Evolutionary conservation across 352 stramenopile species (phyloP).

Genomic region (Phytophthora hibernalis): DNA sequence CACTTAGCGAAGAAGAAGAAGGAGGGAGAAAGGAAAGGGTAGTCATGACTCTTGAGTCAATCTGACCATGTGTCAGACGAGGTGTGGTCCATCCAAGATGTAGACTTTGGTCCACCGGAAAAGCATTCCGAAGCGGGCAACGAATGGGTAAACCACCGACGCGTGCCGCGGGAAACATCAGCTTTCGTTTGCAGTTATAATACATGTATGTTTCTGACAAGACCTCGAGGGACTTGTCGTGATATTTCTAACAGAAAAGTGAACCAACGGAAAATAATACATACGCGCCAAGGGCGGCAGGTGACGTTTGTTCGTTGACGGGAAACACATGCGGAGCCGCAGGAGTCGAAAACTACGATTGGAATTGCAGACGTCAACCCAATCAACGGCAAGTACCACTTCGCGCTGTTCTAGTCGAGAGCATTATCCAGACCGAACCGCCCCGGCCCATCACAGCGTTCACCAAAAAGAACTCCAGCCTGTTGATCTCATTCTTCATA

Average conservation of each 20-base stretch:
- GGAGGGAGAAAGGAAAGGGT: too few species aligned
- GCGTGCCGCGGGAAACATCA: background rate
- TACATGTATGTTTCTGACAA: too few species aligned
- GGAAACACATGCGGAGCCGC: constrained; percentile 11
- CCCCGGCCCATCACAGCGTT: constrained; percentile 9
- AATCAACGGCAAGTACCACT: constrained; percentile 21
- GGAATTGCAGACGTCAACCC: constrained; percentile 16
- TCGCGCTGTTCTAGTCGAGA: constrained; percentile 22
- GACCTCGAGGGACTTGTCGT: background rate
- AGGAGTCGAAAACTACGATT: constrained; percentile 12
- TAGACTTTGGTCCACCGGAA: background rate
- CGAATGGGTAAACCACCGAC: background rate
- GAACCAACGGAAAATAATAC: constrained; percentile 5
- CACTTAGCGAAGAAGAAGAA: background rate
- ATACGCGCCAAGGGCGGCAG: background rate
- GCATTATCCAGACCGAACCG: constrained; percentile 2
- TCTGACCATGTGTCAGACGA: constrained; percentile 3
- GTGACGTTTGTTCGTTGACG: constrained; percentile 1
- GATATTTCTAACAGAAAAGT: constrained; percentile 2
- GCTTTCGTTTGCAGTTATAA: background rate
- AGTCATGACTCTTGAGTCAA: background rate
- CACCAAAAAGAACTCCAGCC: constrained; percentile 8
- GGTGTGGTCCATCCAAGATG: background rate
- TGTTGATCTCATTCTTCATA: constrained; percentile 23
- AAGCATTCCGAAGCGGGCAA: background rate